These are phyloP conservation scores for Filobasidium wieringae DNA, from an alignment of 768 basidiomycete species.

Conservation along the genomic window DNA sequence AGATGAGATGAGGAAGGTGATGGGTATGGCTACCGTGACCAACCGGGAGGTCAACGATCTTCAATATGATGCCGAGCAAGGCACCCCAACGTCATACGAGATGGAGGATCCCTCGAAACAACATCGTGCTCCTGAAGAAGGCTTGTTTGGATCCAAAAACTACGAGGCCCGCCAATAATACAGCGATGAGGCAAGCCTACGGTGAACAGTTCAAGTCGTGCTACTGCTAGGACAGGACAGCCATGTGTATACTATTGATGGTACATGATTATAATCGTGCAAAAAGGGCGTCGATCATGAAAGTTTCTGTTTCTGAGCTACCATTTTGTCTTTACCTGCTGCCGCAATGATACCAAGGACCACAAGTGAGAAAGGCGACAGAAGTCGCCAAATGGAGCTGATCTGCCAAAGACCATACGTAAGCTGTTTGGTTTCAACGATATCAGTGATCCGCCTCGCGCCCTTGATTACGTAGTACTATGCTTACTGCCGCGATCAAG, in stretches of 20 bases:
- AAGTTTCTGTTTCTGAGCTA: not conserved
- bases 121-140: not conserved
- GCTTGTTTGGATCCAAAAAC: not conserved
- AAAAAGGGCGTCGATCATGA: not conserved
- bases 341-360: not conserved
- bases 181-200: too few relatives aligned
- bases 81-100: not conserved
- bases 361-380: not conserved
- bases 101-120: not conserved
- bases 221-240: not conserved
- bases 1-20: slow-evolving; percentile 22
- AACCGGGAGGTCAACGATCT: slow-evolving; percentile 1
- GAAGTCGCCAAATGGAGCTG: not conserved
- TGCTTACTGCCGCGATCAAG: not conserved
- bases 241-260: not conserved
- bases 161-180: not conserved
- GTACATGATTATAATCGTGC: not conserved
- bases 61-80: not conserved
- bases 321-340: not conserved
- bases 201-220: too few relatives aligned
- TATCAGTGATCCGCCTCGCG: too few relatives aligned
- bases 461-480: too few relatives aligned
- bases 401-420: not conserved
- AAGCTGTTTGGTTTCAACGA: too few relatives aligned
- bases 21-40: slow-evolving; percentile 14